phyloP scores from a whole-genome alignment of 148 eudicot species.

The Rhododendron griersonianum region DNA sequence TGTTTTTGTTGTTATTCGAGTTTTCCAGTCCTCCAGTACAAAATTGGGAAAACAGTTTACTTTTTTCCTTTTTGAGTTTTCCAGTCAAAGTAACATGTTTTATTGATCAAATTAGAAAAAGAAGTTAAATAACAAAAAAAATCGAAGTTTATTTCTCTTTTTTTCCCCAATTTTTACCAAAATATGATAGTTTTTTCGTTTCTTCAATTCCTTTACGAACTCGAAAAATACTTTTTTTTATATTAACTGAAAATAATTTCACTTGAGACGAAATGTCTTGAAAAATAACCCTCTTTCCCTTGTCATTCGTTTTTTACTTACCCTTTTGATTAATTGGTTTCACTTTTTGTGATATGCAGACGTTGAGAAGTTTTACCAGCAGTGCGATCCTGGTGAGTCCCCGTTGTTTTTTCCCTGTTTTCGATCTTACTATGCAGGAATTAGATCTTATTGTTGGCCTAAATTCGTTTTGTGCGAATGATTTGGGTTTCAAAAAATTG shows the following conservation, averaged over 20 bases:
- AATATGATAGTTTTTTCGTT: neutral
- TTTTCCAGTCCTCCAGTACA: neutral
- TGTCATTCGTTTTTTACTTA: neutral
- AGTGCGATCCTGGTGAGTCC: conserved; percentile 82
- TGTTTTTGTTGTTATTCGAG: neutral
- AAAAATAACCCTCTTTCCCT: neutral
- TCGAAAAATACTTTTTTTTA: neutral
- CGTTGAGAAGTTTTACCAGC: conserved; percentile 60
- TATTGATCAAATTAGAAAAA: neutral
- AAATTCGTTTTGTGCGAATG: no score
- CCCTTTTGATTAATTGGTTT: neutral
- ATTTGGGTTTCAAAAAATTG: no score
- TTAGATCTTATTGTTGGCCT: neutral
- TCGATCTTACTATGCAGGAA: neutral
- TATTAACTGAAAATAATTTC: neutral
- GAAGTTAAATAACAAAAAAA: neutral
- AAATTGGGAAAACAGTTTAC: neutral
- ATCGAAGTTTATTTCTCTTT: neutral
- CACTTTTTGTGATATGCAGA: conserved; percentile 40
- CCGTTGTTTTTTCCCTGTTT: neutral
- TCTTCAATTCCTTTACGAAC: neutral
- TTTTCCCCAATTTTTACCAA: neutral
- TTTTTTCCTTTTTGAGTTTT: neutral
- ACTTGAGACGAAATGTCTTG: neutral
- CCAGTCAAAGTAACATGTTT: neutral